Base-by-base conservation (phyloP, 768 basidiomycete genomes). In the Hygrophoropsis aurantiaca region DNA sequence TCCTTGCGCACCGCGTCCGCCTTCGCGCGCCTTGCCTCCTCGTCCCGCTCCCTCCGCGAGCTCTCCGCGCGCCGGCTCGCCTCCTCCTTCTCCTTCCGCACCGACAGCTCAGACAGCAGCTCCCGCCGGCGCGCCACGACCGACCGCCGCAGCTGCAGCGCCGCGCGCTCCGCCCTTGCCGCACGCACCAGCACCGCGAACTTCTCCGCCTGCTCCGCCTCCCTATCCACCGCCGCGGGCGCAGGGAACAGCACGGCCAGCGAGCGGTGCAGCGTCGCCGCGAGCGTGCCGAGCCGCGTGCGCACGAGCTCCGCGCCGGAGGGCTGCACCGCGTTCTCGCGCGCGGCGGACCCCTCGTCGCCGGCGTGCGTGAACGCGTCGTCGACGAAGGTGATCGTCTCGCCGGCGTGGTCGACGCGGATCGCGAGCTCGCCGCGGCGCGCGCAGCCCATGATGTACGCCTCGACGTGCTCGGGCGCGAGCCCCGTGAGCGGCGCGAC, bases 381-480 rank as follows among this genome's bases (percentile, higher is more conserved):
- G 57, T 94, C 88, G 37, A 85, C 76, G 59, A 98, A 99, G 5
- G 82, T 76, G 67, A 98, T 84, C 50, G 82, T 84, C 15, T 91
- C 89, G 3, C 78, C 80, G 24, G 87, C 84, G 64, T 99, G 95
- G 67, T 98, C 92, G 37, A 97, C 82, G 13, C 84, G 83, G 52
- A 97, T 85, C 56, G 72, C 78, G 40, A 97, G 79, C 65, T 97
- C 93, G 32, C 91, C 90, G 7, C 87, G 81, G 39, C 86, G 81
- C 36, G 91, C 90, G 49, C 92, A 91, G 27, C 87, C 85, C 89
- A 97, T 95, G 53, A 98, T 72, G 67, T 95, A 97, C 4, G 88
- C 87, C 68, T 98, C 93, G 53, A 86, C 74, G 62, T 87, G 84
- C 50, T 86, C 83, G n/a, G 82, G 79, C 4, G 73, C 74, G 27